Conservation (phyloP, 1,139 yeast species). For the Geotrichum phurueaensis region DNA sequence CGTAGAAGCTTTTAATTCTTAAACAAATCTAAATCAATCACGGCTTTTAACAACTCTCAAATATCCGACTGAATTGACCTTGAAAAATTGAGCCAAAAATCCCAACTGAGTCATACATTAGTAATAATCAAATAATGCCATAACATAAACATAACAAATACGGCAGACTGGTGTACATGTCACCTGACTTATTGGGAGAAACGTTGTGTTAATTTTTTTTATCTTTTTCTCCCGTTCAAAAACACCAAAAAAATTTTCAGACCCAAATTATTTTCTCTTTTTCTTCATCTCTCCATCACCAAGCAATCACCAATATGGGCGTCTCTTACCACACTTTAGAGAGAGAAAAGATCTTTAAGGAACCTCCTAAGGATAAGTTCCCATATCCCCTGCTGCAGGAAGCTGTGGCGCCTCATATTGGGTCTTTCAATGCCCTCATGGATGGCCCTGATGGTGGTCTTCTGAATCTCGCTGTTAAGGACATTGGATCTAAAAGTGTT, state of each 20-base stretch:
- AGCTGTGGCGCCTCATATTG: conserved; percentile 92
- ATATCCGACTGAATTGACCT: not conserved
- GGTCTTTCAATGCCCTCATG: conserved; percentile 90
- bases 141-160: not conserved
- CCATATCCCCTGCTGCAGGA: conserved; percentile 77
- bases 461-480: conserved; percentile 76
- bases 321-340: conserved; percentile 74
- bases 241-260: conserved; percentile 3
- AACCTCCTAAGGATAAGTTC: conserved; percentile 83
- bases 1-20: not conserved
- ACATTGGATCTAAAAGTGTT: conserved; percentile 77
- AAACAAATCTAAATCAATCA: not conserved
- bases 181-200: not conserved
- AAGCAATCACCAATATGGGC: conserved; percentile 24
- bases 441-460: conserved; percentile 75
- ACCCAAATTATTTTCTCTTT: not conserved
- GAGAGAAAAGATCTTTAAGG: conserved; percentile 74
- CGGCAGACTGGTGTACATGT: not conserved
- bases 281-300: not conserved
- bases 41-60: not conserved
- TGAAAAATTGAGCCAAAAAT: not conserved
- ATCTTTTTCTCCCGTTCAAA: conserved; percentile 1
- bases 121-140: not conserved
- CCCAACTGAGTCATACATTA: not conserved
- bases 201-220: not conserved